These are phyloP conservation scores for Uncinocarpus reesii DNA, from an alignment of 2,329 filamentous ascomycete genomes.

Conservation along the genomic window DNA sequence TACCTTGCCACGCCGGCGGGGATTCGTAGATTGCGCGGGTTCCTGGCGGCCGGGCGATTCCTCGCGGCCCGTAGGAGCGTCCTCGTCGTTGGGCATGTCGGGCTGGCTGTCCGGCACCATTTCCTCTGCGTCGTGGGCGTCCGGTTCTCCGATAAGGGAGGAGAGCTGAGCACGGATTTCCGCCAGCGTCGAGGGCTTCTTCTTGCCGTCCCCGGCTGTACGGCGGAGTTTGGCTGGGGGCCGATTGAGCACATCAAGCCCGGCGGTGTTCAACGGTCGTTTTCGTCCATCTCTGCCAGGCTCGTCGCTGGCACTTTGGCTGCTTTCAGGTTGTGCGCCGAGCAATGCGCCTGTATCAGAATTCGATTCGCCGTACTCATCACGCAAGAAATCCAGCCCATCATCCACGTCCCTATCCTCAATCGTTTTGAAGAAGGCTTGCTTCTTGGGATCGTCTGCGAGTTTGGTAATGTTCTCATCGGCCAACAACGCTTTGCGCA, in stretches of 20 bases:
- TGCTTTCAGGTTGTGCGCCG: conserved; percentile 16
- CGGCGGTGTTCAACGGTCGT: conserved; percentile 32
- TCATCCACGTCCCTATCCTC: conserved; percentile 64
- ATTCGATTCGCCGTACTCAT: conserved; percentile 26
- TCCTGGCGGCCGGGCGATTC: conserved; percentile 20
- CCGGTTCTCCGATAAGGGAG: conserved; percentile 58
- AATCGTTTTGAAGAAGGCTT: conserved; percentile 81
- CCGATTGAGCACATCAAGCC: conserved; percentile 40
- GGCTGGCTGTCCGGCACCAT: conserved; percentile 5
- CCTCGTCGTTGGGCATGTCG: conserved; percentile 29
- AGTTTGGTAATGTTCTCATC: conserved; percentile 89
- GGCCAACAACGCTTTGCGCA: conserved; percentile 76
- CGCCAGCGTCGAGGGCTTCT: conserved; percentile 62
- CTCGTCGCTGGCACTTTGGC: conserved; percentile 2
- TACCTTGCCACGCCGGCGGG: conserved; percentile 34
- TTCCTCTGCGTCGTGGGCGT: conserved; percentile 27
- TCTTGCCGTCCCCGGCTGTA: conserved; percentile 43
- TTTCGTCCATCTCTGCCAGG: conserved; percentile 17
- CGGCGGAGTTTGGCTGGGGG: conserved; percentile 53
- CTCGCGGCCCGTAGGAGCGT: conserved; percentile 40
- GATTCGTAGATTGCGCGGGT: conserved; percentile 26
- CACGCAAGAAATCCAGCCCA: conserved; percentile 62
- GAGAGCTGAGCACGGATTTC: conserved; percentile 79
- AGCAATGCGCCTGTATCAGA: conserved; percentile 5
- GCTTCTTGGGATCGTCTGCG: conserved; percentile 75